These are phyloP conservation scores for Chalciporus piperatus DNA, from an alignment of 768 basidiomycete genomes.

Conservation along the genomic window DNA sequence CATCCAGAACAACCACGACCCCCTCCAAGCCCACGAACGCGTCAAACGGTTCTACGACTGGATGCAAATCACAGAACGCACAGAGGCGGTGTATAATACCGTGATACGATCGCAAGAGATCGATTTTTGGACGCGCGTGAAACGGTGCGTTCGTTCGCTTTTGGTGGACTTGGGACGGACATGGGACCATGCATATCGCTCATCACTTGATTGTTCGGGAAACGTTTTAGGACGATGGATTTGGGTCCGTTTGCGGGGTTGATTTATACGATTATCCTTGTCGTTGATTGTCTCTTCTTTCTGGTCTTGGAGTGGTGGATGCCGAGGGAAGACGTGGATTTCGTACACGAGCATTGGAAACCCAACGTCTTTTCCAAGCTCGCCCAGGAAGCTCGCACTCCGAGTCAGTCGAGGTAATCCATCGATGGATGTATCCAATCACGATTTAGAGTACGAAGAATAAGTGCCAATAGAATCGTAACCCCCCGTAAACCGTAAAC, in stretches of 20 bases:
- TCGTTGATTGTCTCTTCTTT: conserved; percentile 90
- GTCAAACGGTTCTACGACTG: conserved; percentile 87
- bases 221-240: conserved; percentile 71
- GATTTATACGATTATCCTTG: conserved; percentile 84
- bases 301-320: conserved; percentile 79
- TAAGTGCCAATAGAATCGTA: conserved; percentile 6
- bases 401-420: not conserved
- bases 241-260: conserved; percentile 80
- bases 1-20: conserved; percentile 65
- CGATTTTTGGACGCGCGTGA: conserved; percentile 76
- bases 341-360: conserved; percentile 67
- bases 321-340: conserved; percentile 76
- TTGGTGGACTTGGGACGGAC: too few species aligned
- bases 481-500: too few species aligned
- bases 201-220: too few species aligned
- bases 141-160: conserved; percentile 48
- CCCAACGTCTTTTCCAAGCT: conserved; percentile 22
- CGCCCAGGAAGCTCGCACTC: conserved; percentile 1
- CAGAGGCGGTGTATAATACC: conserved; percentile 76
- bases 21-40: conserved; percentile 69
- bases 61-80: conserved; percentile 73
- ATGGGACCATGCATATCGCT: too few species aligned
- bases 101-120: conserved; percentile 60
- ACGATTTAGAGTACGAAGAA: conserved; percentile 14
- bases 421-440: conserved; percentile 3